A percentile compares a stretch with the other conserved stretches of the same genome.
phyloP scores from a whole-genome alignment of 192 early-diverging fungal species.

The Umbelopsis sp. region DNA sequence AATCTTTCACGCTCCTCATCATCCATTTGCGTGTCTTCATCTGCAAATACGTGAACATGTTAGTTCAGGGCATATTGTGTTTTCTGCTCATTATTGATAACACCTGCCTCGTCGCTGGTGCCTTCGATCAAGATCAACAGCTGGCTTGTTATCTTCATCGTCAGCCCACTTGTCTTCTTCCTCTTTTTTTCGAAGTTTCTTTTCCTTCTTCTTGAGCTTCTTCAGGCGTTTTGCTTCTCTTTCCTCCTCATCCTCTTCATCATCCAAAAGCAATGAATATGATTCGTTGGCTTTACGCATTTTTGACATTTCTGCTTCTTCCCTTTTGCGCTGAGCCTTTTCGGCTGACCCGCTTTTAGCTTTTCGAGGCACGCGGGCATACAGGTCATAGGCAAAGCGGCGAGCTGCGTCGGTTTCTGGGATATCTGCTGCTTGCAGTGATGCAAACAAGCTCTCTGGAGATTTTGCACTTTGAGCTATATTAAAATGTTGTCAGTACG shows the following conservation, averaged over 20 bases:
- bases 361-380: conserved; percentile 57
- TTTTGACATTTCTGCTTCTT: conserved; percentile 64
- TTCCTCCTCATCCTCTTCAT: conserved; percentile 49
- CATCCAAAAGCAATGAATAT: conserved; percentile 35
- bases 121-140: conserved; percentile 26
- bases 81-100: background rate
- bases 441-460: conserved; percentile 47
- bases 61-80: background rate
- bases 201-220: conserved; percentile 48
- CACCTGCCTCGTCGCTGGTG: conserved; percentile 7
- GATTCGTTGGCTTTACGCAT: conserved; percentile 41
- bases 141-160: conserved; percentile 35
- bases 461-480: conserved; percentile 64
- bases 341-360: conserved; percentile 35
- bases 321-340: conserved; percentile 53
- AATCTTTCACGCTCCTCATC: conserved; percentile 54
- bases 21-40: conserved; percentile 52
- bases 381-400: conserved; percentile 72
- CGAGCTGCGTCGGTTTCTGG: conserved; percentile 54
- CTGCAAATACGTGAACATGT: background rate
- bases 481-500: background rate
- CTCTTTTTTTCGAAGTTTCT: conserved; percentile 52
- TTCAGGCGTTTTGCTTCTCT: conserved; percentile 47
- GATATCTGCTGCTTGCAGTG: conserved; percentile 64
- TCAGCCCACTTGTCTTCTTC: conserved; percentile 33